Evolutionary conservation across 2,329 filamentous ascomycete species (phyloP), one percentile per base, ranked within the genome.

Genomic region (Apiospora hydei): DNA sequence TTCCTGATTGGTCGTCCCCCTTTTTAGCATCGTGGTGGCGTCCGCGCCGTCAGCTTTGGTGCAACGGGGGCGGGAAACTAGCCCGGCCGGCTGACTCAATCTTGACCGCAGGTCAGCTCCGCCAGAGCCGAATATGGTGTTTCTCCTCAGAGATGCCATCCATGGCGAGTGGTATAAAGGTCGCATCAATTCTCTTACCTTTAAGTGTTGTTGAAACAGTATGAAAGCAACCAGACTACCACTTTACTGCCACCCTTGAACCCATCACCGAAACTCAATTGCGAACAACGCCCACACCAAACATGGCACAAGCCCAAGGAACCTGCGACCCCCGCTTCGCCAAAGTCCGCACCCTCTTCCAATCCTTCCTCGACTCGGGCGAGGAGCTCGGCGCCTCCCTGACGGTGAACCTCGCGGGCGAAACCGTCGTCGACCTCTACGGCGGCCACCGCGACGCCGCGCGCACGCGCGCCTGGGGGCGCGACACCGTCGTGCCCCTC

Each of bases 381-480:
- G 77, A 81, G 4, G 84, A 87, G 72, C 68, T 84, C 14, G 85
- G 85, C 10, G 84, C 82, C 43, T 84, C 82, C 2, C 74, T 86
- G 66, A 77, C 77, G 61, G 80, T 85, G 69, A 83, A 80, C 70
- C 75, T 84, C 26, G 75, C 81, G 67, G 84, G 83, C 30, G 73
- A 79, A 24, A 77, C 80, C 21, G 83, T 84, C 13, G 72, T 85
- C 47, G 81, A 85, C 71, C 76, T 85, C 43, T 85, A 82, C 82
- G 84, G 82, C 69, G 84, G 83, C 1, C 77, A 81, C 72, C 72
- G 75, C 4, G 81, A 84, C 69, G 57, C 72, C 4, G 77, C 71
- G 0, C 76, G 75, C 1, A 81, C 77, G 1, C 71, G 74, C 5
- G 78, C 79, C 8, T 85, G 84, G 84, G 26, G 6, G 43, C 71